Percentiles rank a stretch among this genome's conserved stretches.
phyloP scores from a whole-genome alignment of 148 eudicot species.

The Bassia scoparia region DNA sequence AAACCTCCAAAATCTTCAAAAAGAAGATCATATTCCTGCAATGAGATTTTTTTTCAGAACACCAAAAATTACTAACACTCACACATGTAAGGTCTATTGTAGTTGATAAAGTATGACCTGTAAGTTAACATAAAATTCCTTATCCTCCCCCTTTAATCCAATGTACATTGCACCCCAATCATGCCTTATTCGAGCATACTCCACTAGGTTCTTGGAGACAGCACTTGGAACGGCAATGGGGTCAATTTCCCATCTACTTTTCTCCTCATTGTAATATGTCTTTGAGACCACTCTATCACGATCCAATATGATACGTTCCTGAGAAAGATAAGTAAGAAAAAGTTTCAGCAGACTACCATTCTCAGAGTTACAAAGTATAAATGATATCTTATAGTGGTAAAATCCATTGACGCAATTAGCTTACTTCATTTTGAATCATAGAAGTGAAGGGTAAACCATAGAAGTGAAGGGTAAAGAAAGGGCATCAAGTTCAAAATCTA shows the following conservation, averaged over 20 bases:
- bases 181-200: slow-evolving; percentile 73
- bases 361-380: not conserved
- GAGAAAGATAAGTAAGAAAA: slow-evolving; percentile 15
- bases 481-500: not conserved
- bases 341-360: not conserved
- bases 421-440: not conserved
- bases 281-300: slow-evolving; percentile 80
- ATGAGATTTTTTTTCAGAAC: slow-evolving; percentile 20
- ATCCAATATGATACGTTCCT: slow-evolving; percentile 75
- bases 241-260: slow-evolving; percentile 77
- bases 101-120: slow-evolving; percentile 40
- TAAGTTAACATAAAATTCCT: slow-evolving; percentile 61
- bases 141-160: slow-evolving; percentile 74
- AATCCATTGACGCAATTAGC: not conserved
- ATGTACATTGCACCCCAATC: slow-evolving; percentile 86
- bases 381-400: not conserved
- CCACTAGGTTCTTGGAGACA: slow-evolving; percentile 67
- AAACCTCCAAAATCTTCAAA: slow-evolving; percentile 87
- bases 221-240: slow-evolving; percentile 86
- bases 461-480: not conserved
- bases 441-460: not conserved
- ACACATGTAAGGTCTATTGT: not conserved
- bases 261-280: slow-evolving; percentile 68
- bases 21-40: slow-evolving; percentile 67
- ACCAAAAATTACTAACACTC: slow-evolving; percentile 6